Percentiles rank a stretch among this genome's conserved stretches.
Conservation (phyloP, 2,329 filamentous ascomycete genomes). For the Aspergillus caelatus region DNA sequence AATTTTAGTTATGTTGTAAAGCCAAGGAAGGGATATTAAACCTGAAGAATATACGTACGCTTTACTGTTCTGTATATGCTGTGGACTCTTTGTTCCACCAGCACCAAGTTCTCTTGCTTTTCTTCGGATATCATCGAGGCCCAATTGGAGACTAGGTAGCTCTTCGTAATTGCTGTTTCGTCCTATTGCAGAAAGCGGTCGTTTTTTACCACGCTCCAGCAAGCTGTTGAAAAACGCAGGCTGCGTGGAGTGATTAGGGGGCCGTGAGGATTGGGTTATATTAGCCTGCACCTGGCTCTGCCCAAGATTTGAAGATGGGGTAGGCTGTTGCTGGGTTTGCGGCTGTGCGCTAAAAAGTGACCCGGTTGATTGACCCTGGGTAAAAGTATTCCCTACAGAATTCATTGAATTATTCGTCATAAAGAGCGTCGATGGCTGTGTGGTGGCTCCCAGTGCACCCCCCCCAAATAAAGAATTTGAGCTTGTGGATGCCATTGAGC, state of each 20-base stretch:
- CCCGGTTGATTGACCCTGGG: conserved; percentile 26
- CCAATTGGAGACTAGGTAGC: conserved; percentile 85
- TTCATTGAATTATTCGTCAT: conserved; percentile 30
- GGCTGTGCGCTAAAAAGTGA: conserved; percentile 31
- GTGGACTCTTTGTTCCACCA: conserved; percentile 54
- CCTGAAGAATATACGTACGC: conserved; percentile 49
- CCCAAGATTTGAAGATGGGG: conserved; percentile 31
- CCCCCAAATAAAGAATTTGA: conserved; percentile 35
- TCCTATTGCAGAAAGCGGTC: conserved; percentile 68
- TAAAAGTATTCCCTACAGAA: conserved; percentile 29
- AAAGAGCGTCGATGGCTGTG: conserved; percentile 31
- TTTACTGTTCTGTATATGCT: conserved; percentile 50
- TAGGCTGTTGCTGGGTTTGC: conserved; percentile 28
- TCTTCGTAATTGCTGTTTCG: conserved; percentile 64
- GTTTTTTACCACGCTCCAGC: conserved; percentile 66
- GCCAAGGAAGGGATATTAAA: background rate
- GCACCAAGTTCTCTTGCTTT: conserved; percentile 78
- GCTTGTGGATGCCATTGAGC: conserved; percentile 24
- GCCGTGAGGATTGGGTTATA: conserved; percentile 27
- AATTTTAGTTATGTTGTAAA: background rate
- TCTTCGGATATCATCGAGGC: conserved; percentile 80
- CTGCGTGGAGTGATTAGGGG: conserved; percentile 42
- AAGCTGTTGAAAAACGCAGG: conserved; percentile 68
- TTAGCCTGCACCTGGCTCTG: conserved; percentile 29
- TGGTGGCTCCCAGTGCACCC: conserved; percentile 27